Conservation (phyloP, 768 basidiomycete species). For the Hygrophorus russula region DNA sequence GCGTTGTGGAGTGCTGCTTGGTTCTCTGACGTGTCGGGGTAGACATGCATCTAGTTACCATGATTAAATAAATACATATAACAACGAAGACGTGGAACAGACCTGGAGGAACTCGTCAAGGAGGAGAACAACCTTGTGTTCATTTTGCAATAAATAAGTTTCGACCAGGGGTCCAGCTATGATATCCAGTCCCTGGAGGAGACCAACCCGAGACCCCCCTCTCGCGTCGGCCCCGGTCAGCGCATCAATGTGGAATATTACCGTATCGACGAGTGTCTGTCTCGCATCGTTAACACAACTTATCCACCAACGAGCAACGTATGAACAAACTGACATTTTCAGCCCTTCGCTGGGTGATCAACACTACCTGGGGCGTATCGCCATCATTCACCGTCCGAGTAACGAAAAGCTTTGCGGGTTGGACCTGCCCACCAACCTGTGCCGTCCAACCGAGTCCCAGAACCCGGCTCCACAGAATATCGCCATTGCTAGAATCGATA, state of each 20-base stretch:
- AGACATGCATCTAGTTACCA: constrained; percentile 42
- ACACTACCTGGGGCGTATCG: constrained; percentile 45
- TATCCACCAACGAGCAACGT: neutral
- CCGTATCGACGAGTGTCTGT: constrained; percentile 56
- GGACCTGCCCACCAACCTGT: constrained; percentile 39
- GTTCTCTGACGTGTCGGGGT: constrained; percentile 46
- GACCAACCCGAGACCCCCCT: constrained; percentile 18
- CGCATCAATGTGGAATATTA: constrained; percentile 67
- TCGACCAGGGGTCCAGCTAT: constrained; percentile 51
- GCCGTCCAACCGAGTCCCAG: constrained; percentile 65
- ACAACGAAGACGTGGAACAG: constrained; percentile 9
- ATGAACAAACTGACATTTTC: constrained; percentile 39
- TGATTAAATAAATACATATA: neutral
- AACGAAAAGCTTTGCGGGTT: constrained; percentile 53
- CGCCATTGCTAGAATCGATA: constrained; percentile 69
- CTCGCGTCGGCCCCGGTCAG: constrained; percentile 59
- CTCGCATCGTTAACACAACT: constrained; percentile 5
- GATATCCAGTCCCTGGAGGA: constrained; percentile 49
- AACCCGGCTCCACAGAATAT: constrained; percentile 69
- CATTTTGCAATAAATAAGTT: constrained; percentile 38
- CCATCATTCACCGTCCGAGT: constrained; percentile 34
- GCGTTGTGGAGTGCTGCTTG: constrained; percentile 30
- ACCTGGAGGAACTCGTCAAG: constrained; percentile 76
- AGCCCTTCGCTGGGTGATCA: constrained; percentile 51
- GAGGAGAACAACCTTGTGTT: constrained; percentile 44